These are phyloP conservation scores for Ceratobasidium theobromae DNA, from an alignment of 1,284 basidiomycete genomes.

Conservation along the genomic window DNA sequence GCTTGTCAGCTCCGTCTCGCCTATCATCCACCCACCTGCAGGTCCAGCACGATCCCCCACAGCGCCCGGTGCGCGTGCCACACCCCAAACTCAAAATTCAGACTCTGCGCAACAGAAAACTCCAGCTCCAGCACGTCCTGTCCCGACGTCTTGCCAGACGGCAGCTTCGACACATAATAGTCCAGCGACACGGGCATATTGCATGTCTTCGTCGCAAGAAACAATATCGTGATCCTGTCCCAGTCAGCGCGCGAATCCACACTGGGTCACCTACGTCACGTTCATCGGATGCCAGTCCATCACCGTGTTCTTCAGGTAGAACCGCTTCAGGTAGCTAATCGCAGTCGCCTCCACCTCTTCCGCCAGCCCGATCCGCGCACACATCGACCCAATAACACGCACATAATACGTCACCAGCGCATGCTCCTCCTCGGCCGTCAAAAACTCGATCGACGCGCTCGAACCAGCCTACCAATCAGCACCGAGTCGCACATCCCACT, in stretches of 20 bases:
- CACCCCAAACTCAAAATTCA: constrained; percentile 90
- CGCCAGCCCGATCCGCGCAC: constrained; percentile 81
- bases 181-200: constrained; percentile 90
- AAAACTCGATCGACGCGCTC: constrained; percentile 66
- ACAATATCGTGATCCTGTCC: constrained; percentile 88
- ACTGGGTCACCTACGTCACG: constrained; percentile 73
- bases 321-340: constrained; percentile 89
- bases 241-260: background rate
- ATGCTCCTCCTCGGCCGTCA: constrained; percentile 81
- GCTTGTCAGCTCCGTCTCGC: too few species aligned
- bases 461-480: constrained; percentile 59
- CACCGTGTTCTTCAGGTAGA: constrained; percentile 96
- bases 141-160: constrained; percentile 61
- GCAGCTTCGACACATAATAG: constrained; percentile 76
- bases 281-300: constrained; percentile 99
- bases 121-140: constrained; percentile 89
- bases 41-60: constrained; percentile 87
- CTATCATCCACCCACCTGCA: constrained; percentile 87
- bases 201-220: constrained; percentile 95
- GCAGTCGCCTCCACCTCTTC: constrained; percentile 94
- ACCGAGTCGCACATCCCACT: too few species aligned
- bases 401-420: constrained; percentile 89
- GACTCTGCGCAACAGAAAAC: constrained; percentile 91
- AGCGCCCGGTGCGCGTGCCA: constrained; percentile 89
- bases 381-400: constrained; percentile 82